These are phyloP conservation scores for Pythium biforme DNA, from an alignment of 352 stramenopile species.

Conservation along the genomic window DNA sequence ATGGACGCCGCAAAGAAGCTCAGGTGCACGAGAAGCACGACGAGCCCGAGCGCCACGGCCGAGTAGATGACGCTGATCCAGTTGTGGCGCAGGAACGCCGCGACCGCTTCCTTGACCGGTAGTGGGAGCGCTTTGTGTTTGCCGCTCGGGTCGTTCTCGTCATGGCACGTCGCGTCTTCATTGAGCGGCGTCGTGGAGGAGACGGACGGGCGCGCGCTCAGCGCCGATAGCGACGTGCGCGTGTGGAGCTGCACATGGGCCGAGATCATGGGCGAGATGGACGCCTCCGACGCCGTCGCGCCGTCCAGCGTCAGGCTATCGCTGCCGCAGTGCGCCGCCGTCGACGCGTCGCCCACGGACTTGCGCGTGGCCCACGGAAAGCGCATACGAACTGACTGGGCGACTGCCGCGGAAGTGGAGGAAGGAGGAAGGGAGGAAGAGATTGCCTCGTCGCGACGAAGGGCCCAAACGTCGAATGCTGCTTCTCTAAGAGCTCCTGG, in stretches of 20 bases:
- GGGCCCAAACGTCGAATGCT: too few relatives aligned
- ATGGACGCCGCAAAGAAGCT: conserved; percentile 76
- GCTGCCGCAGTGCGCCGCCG: background rate
- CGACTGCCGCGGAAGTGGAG: background rate
- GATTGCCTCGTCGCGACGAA: too few relatives aligned
- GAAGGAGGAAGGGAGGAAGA: background rate
- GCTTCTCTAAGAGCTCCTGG: too few relatives aligned
- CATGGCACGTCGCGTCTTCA: background rate
- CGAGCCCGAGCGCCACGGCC: conserved; percentile 32
- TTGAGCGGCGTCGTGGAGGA: background rate
- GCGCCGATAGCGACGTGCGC: conserved; percentile 1
- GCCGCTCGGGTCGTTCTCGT: conserved; percentile 10
- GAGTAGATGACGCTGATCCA: conserved; percentile 49
- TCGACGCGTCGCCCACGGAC: background rate
- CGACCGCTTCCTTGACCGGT: conserved; percentile 6
- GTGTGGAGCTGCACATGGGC: conserved; percentile 20
- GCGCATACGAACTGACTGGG: background rate
- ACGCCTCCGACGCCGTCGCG: background rate
- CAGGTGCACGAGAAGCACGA: conserved; percentile 67
- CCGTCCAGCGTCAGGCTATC: background rate
- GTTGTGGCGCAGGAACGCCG: conserved; percentile 29
- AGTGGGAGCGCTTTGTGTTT: conserved; percentile 9
- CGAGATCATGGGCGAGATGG: conserved; percentile 11
- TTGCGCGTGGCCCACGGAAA: conserved; percentile 7
- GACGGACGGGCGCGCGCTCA: conserved; percentile 1